Conservation (phyloP, 352 stramenopile species). For the Globisporangium ultimum region DNA sequence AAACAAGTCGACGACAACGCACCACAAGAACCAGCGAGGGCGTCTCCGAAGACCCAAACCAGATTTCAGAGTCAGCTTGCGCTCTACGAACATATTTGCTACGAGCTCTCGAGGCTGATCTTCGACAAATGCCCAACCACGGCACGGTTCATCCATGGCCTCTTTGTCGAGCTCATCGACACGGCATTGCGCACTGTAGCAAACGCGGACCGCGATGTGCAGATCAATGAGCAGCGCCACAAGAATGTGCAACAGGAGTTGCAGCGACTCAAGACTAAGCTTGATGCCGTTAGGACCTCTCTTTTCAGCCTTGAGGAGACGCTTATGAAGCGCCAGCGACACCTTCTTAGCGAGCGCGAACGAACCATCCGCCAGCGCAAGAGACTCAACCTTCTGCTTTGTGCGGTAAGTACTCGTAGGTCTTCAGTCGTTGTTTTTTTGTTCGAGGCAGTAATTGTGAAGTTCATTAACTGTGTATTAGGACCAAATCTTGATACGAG, state of each 20-base stretch:
- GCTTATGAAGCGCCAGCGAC: slow-evolving; percentile 29
- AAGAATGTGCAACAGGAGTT: slow-evolving; percentile 42
- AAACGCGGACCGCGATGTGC: slow-evolving; percentile 29
- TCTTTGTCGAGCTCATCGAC: slow-evolving; percentile 36
- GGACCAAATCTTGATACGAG: slow-evolving; percentile 41
- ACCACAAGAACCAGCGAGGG: not conserved
- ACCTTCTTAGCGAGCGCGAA: slow-evolving; percentile 36
- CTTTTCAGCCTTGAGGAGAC: slow-evolving; percentile 30
- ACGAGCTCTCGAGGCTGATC: slow-evolving; percentile 39
- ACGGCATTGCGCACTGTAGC: slow-evolving; percentile 23
- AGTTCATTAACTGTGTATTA: not conserved
- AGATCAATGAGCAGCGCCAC: slow-evolving; percentile 34
- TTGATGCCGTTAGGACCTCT: slow-evolving; percentile 16
- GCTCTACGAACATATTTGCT: slow-evolving; percentile 35
- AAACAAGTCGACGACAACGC: not conserved
- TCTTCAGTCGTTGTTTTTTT: not conserved
- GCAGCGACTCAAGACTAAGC: slow-evolving; percentile 23
- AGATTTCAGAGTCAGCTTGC: slow-evolving; percentile 23
- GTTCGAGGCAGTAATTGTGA: not conserved
- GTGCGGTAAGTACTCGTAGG: slow-evolving; percentile 17
- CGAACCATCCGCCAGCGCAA: slow-evolving; percentile 49
- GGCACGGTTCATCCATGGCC: slow-evolving; percentile 40
- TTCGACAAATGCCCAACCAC: slow-evolving; percentile 66
- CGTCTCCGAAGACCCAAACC: not conserved
- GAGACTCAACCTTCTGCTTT: slow-evolving; percentile 42